Evolutionary conservation across 768 basidiomycete species (phyloP), one percentile per base, ranked within the genome.

Genomic region (Candolleomyces eurysporus): DNA sequence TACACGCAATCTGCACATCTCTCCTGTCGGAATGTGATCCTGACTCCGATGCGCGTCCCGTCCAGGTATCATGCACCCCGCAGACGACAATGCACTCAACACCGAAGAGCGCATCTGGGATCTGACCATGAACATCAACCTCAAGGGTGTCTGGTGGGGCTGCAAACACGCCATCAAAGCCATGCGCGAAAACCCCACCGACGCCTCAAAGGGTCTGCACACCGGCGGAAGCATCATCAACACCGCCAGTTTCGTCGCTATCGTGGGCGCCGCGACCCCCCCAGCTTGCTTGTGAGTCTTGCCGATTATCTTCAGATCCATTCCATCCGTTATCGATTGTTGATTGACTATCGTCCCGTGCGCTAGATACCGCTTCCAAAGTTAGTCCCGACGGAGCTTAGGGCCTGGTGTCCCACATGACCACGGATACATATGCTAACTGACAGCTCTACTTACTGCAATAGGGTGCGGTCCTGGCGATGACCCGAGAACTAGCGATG

Each of bases 81-180:
- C 80, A 10, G 96, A 99, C 67, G 96, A 97, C 71, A 89, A 94
- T 71, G 97, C 96, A 13, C 79, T 98, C 69, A 96, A 94, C 73
- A 99, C 97, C 17, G 94, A 96, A 71, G 97, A 99, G 76, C 85
- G 82, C 55, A 94, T 98, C 75, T 99, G 97, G 96, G 92, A 93
- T 71, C 79, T 94, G 60, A 94, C 92, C 2, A 92, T 92, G 89
- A 84, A 89, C 64, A 87, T 98, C 79, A 98, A 98, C 73, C 85
- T 96, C 70, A 99, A 98, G 77, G 97, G 97, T 56, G 97, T 98
- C 62, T 98, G 96, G 97, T 99, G 90, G 89, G 97, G 97, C 36
- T 96, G 91, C 82, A 98, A 98, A 76, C 89, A 98, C 69, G 97
- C 96, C 5, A 96, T 99, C 70, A 79, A 89, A 56, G 97, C 97